Base-by-base conservation (phyloP, 306 rosid species). In the Acacia acuminata region DNA sequence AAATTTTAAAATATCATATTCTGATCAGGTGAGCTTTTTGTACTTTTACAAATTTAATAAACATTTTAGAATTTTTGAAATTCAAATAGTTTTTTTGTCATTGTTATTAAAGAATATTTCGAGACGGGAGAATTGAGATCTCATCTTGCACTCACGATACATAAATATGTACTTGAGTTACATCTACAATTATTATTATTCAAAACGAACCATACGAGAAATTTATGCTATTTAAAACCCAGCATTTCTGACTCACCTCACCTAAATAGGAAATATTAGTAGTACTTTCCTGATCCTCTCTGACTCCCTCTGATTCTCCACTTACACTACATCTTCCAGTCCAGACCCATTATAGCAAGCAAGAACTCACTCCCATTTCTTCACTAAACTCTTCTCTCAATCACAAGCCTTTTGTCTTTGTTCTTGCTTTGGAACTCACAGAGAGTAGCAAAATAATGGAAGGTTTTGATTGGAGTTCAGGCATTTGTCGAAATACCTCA, bases 361-460 rank as follows among this genome's bases (percentile, higher is more conserved):
- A 69, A 58, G 71, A 77, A 58, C 15, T 14, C 71, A 77, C 81
- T 72, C 50, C 74, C 82, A 68, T 48, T 83, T 89, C 76, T 34
- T 69, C 70, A 73, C 79, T 80, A 20, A 82, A 56, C 65, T 80
- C 30, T 48, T 43, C 77, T 63, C 11, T 76, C n/a, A 14, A 25
- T 5, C 63, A 19, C 67, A 42, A 25, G 15, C 70, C 8, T 38
- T 56, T 67, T 77, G 32, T 53, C 30, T 55, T 5, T 43, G 2
- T 68, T 79, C 55, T 65, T 17, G 73, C 76, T 13, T 64, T 77
- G 73, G 74, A 77, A 82, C 56, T 74, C 4, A 36, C 47, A 34
- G 45, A 32, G 38, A 67, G 72, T 22, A 77, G 67, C 42, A 68
- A 3, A 44, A 20, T 72, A 50, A 82, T 89, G 94, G 92, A 89